A percentile compares a stretch with the other conserved stretches of the same genome.
These are phyloP conservation scores for Chenopodium formosanum DNA, from an alignment of 148 eudicot genomes.

Conservation along the genomic window DNA sequence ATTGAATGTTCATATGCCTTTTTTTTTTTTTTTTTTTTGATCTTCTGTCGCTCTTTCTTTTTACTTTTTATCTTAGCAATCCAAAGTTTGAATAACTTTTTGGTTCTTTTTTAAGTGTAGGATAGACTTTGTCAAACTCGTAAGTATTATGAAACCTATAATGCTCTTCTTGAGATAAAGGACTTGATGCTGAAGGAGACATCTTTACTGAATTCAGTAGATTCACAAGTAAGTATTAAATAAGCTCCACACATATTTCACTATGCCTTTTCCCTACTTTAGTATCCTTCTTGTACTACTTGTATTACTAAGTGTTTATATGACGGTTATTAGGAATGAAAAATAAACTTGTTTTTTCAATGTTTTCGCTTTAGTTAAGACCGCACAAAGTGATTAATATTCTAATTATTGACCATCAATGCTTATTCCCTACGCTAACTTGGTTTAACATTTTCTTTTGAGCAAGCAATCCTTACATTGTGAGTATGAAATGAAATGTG, in stretches of 20 bases:
- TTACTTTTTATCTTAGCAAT: background rate
- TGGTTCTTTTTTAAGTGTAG: constrained; percentile 26
- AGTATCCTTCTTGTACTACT: background rate
- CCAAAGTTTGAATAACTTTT: background rate
- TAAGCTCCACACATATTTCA: background rate
- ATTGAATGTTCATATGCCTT: constrained; percentile 59
- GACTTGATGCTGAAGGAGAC: constrained; percentile 75
- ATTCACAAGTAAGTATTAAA: constrained; percentile 49
- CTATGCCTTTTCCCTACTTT: constrained; percentile 4
- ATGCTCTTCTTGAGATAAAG: constrained; percentile 68
- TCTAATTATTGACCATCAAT: too few species aligned
- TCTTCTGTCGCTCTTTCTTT: background rate
- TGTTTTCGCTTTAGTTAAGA: background rate
- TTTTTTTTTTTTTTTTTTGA: constrained; percentile 8
- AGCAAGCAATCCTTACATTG: too few species aligned
- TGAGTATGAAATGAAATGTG: too few species aligned
- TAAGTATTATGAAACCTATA: constrained; percentile 61
- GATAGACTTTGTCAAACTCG: constrained; percentile 61
- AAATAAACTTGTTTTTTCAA: background rate
- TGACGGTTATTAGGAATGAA: constrained; percentile 4
- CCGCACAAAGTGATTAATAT: background rate
- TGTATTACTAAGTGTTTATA: background rate
- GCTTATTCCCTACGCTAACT: too few species aligned
- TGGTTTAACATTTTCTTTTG: too few species aligned
- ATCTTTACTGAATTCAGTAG: constrained; percentile 67